These are phyloP conservation scores for Nemania abortiva DNA, from an alignment of 2,329 filamentous ascomycete species.

Conservation along the genomic window DNA sequence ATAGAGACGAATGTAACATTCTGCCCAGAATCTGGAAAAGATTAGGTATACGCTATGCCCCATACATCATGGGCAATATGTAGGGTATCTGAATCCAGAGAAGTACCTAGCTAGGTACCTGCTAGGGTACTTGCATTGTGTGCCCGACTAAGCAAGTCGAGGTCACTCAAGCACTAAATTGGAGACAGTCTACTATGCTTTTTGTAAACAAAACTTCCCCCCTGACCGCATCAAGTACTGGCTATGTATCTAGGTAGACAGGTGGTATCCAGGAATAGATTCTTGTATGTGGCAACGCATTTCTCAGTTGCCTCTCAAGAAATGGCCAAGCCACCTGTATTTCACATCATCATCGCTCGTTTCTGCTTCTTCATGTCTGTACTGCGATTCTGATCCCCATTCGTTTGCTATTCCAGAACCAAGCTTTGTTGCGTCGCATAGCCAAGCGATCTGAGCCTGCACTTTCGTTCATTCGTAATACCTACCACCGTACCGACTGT, in stretches of 20 bases:
- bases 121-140: too few relatives aligned
- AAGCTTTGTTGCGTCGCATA: slow-evolving; percentile 10
- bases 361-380: slow-evolving; percentile 7
- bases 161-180: too few relatives aligned
- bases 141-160: too few relatives aligned
- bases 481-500: background rate
- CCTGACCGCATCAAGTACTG: background rate
- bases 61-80: too few relatives aligned
- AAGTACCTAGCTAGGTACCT: too few relatives aligned
- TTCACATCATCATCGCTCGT: slow-evolving; percentile 23
- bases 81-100: background rate
- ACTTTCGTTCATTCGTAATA: slow-evolving; percentile 19
- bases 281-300: slow-evolving; percentile 7
- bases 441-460: slow-evolving; percentile 3
- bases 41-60: too few relatives aligned
- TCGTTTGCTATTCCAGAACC: slow-evolving; percentile 23
- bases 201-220: background rate
- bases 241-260: background rate
- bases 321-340: slow-evolving; percentile 5
- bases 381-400: slow-evolving; percentile 6
- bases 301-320: slow-evolving; percentile 3
- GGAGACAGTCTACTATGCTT: background rate
- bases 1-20: too few relatives aligned
- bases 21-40: too few relatives aligned
- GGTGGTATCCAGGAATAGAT: background rate